A percentile compares a stretch with the other conserved stretches of the same genome.
phyloP scores from a whole-genome alignment of 2,329 filamentous ascomycete genomes.

The Curvularia sp. region DNA sequence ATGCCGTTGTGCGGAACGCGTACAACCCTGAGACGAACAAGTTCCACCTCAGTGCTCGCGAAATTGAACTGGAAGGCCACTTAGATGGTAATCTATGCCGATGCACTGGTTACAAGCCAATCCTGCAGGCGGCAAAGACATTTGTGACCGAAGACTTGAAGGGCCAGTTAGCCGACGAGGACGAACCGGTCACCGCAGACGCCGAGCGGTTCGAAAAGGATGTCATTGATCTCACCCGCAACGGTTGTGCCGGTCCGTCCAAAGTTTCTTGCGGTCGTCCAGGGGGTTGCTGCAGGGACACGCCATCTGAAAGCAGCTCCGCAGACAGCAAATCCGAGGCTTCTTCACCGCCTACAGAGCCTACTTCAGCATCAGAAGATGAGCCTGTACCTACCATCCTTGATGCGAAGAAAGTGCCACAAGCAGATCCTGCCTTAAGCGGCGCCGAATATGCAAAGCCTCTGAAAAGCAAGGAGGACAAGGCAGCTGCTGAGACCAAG shows the following conservation, averaged over 20 bases:
- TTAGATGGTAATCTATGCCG: slow-evolving; percentile 92
- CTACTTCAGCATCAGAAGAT: slow-evolving; percentile 34
- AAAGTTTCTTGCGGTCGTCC: slow-evolving; percentile 47
- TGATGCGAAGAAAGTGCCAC: slow-evolving; percentile 29
- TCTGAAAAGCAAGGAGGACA: slow-evolving; percentile 45
- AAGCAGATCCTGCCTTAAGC: slow-evolving; percentile 34
- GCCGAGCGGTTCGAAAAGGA: slow-evolving; percentile 38
- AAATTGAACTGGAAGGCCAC: slow-evolving; percentile 58
- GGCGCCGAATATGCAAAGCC: slow-evolving; percentile 45
- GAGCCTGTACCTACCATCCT: slow-evolving; percentile 38
- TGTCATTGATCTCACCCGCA: slow-evolving; percentile 31
- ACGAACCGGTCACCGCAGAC: slow-evolving; percentile 57
- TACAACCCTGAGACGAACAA: slow-evolving; percentile 46
- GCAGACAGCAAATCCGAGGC: slow-evolving; percentile 34
- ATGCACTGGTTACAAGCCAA: slow-evolving; percentile 92
- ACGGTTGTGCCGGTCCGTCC: slow-evolving; percentile 33
- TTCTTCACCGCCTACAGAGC: slow-evolving; percentile 43
- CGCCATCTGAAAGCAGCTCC: slow-evolving; percentile 39
- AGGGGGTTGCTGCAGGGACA: slow-evolving; percentile 49
- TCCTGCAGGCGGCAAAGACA: slow-evolving; percentile 89
- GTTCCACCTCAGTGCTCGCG: slow-evolving; percentile 44
- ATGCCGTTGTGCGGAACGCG: slow-evolving; percentile 82
- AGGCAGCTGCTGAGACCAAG: slow-evolving; percentile 58
- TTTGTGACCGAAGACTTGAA: slow-evolving; percentile 68
- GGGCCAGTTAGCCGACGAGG: slow-evolving; percentile 57